A percentile compares a stretch with the other conserved stretches of the same genome.
These are phyloP conservation scores for Colletotrichum sp. DNA, from an alignment of 2,329 filamentous ascomycete species.

Conservation along the genomic window DNA sequence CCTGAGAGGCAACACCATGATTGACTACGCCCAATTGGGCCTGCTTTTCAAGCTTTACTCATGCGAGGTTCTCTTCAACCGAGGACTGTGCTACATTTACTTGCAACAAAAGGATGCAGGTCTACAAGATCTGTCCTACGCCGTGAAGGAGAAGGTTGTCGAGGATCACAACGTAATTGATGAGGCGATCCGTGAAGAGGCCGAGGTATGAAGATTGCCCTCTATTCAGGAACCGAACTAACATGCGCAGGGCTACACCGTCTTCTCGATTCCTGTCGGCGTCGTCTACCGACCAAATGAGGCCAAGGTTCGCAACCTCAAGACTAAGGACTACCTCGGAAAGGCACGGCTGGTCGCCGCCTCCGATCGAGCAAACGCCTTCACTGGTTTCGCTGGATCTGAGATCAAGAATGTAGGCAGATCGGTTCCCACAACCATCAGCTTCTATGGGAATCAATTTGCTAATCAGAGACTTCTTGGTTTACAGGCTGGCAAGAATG, in stretches of 20 bases:
- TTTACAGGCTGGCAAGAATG: slow-evolving; percentile 52
- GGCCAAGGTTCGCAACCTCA: slow-evolving; percentile 97
- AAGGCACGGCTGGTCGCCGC: slow-evolving; percentile 94
- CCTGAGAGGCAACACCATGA: slow-evolving; percentile 93
- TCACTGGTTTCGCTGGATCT: slow-evolving; percentile 80
- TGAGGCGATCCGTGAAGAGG: slow-evolving; percentile 91
- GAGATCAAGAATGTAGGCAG: slow-evolving; percentile 75
- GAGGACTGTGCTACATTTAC: slow-evolving; percentile 96
- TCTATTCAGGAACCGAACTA: background rate
- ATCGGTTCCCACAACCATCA: background rate
- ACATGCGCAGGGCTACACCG: slow-evolving; percentile 77
- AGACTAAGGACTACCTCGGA: slow-evolving; percentile 96
- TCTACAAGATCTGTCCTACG: slow-evolving; percentile 88
- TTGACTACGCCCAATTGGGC: slow-evolving; percentile 96
- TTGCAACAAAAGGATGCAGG: slow-evolving; percentile 89
- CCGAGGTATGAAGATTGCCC: slow-evolving; percentile 67
- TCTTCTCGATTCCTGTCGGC: slow-evolving; percentile 97
- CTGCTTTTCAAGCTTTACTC: slow-evolving; percentile 96
- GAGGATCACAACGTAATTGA: slow-evolving; percentile 98
- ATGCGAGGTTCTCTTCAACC: slow-evolving; percentile 97
- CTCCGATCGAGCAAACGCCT: slow-evolving; percentile 79
- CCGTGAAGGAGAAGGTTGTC: slow-evolving; percentile 94
- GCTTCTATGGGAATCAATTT: slow-evolving; percentile 9
- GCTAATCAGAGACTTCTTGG: slow-evolving; percentile 27
- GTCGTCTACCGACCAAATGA: slow-evolving; percentile 96